phyloP scores from a whole-genome alignment of 257 asterid genomes.

The Solanum dulcamara region DNA sequence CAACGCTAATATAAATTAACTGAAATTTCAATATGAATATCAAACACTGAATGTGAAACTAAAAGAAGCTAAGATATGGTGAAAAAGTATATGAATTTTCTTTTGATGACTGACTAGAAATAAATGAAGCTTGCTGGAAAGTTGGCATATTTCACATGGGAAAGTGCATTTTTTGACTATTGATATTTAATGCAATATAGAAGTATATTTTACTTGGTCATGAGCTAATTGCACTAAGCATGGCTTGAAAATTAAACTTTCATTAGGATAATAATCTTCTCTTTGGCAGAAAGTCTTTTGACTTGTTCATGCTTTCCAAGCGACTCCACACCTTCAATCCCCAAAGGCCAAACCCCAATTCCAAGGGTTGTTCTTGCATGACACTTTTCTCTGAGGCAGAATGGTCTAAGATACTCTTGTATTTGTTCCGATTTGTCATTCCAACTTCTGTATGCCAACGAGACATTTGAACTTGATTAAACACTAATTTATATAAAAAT shows the following conservation, averaged over 20 bases:
- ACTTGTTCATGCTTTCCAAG: neutral
- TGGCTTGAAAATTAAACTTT: neutral
- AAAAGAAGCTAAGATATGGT: neutral
- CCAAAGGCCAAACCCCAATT: neutral
- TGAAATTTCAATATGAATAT: neutral
- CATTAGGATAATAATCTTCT: neutral
- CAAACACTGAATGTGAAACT: neutral
- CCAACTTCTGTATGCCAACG: neutral
- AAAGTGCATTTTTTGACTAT: neutral
- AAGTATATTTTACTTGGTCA: neutral
- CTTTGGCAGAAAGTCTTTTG: neutral
- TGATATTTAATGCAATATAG: neutral
- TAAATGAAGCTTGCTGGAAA: neutral
- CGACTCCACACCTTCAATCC: neutral
- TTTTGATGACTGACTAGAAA: neutral
- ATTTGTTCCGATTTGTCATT: neutral
- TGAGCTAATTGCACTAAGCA: neutral
- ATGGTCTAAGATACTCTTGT: neutral
- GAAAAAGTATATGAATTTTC: neutral
- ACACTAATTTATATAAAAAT: neutral
- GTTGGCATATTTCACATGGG: neutral
- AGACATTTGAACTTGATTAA: neutral
- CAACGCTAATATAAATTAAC: rapidly evolving
- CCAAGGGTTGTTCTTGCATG: neutral
- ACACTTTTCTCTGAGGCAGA: neutral